Evolutionary conservation across 495 filamentous ascomycete species (phyloP).

Genomic region (Penicillium mononematosum): DNA sequence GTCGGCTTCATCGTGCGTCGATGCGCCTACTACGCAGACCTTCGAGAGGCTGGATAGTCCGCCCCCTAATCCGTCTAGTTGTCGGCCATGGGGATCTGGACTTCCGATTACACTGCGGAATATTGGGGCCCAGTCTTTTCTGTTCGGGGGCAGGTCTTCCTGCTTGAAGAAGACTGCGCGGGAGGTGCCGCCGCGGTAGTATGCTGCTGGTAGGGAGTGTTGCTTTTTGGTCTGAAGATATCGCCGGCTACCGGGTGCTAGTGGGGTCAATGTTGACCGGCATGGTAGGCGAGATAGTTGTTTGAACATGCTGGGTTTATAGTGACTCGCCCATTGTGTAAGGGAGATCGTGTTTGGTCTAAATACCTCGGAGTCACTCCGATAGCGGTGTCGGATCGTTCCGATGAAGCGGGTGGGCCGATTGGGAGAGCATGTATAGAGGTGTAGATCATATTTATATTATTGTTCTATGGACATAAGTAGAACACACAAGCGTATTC

Average conservation of each 20-base stretch:
- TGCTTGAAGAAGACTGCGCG: slow-evolving; percentile 63
- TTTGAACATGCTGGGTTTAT: slow-evolving; percentile 6
- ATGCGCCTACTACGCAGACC: slow-evolving; percentile 59
- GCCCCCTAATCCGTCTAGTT: slow-evolving; percentile 71
- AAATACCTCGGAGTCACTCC: slow-evolving; percentile 5
- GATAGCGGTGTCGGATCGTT: slow-evolving; percentile 9
- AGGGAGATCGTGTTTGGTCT: background rate
- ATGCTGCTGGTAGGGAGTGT: slow-evolving; percentile 56
- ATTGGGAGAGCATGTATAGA: background rate
- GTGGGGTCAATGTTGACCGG: no score
- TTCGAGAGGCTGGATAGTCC: slow-evolving; percentile 70
- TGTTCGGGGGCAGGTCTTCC: slow-evolving; percentile 49
- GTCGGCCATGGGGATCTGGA: slow-evolving; percentile 65
- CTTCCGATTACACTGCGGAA: slow-evolving; percentile 64
- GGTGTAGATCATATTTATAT: background rate
- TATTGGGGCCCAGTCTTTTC: slow-evolving; percentile 52
- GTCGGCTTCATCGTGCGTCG: slow-evolving; percentile 52
- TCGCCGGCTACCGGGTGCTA: background rate
- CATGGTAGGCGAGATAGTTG: background rate
- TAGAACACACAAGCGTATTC: background rate
- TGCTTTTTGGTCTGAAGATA: slow-evolving; percentile 24
- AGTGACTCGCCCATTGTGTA: background rate
- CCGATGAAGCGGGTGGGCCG: background rate
- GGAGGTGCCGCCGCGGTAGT: slow-evolving; percentile 73
- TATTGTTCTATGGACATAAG: background rate